Evolutionary conservation across 352 stramenopile genomes (phyloP), one percentile per base, ranked within the genome.

Genomic region (Thalassiosira mediterranea): DNA sequence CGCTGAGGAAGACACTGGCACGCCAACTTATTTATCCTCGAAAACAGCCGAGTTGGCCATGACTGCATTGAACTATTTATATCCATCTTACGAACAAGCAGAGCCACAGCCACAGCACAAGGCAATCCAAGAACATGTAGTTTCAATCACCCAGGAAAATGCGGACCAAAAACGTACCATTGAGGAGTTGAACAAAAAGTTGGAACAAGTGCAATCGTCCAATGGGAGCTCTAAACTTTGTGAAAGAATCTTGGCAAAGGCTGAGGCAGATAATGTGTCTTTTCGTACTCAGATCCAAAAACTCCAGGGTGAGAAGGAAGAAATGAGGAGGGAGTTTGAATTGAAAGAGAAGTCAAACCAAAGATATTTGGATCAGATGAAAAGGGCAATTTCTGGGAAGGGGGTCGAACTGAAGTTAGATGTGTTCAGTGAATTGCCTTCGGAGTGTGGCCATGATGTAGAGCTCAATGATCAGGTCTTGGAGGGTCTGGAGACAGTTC

Each of bases 221-320:
- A 60, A 57, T 4, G 29, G 69, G n/a, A 61, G 63, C 11, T 62
- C 68, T 15, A 79, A 79, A n/a, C 42, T 84, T 13, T 74, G 69
- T 60, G 68, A 84, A 57, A 29, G 76, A 71, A 79, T 84, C 51
- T 52, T 84, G n/a, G 76, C 64, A 8, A 76, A 84, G 47, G 69
- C 76, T 53, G 44, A 53, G 17, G 44, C 15, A 53, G 44, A 53
- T 19, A 53, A 53, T 53, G 8, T 53, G 8, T 7, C 5, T 21
- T 53, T 19, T 51, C 57, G 75, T 19, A 58, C 48, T 7, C 75
- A 79, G 44, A 76, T 78, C 54, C 38, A 73, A 52, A 52, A 72
- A 23, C 58, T 78, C 7, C 23, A 68, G 40, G 68, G 48, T 19
- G 54, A 77, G 34, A 74, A 72, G 31, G 54, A 64, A 48, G 34